These are phyloP conservation scores for Craspedostauros australis DNA, from an alignment of 108 stramenopile genomes.

Conservation along the genomic window DNA sequence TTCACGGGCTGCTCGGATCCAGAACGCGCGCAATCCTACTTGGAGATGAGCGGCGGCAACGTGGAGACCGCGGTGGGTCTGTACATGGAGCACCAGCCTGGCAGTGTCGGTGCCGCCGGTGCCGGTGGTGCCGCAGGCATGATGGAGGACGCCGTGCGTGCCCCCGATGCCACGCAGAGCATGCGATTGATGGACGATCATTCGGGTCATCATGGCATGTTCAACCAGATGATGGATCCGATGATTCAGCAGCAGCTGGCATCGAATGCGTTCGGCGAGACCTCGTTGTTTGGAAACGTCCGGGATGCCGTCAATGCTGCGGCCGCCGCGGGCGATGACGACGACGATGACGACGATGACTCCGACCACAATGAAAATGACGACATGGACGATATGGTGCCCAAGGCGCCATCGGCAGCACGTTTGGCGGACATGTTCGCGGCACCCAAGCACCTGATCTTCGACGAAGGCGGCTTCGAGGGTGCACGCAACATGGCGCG, in stretches of 20 bases:
- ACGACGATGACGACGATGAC: constrained; percentile 22
- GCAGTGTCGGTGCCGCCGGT: constrained; percentile 23
- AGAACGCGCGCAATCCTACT: constrained; percentile 46
- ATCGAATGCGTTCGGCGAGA: constrained; percentile 18
- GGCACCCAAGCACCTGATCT: constrained; percentile 64
- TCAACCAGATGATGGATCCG: constrained; percentile 15
- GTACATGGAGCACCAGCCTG: constrained; percentile 59
- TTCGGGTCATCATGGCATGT: constrained; percentile 1
- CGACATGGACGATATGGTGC: constrained; percentile 8
- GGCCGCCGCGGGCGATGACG: constrained; percentile 24
- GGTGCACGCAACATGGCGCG: constrained; percentile 77
- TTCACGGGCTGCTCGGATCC: constrained; percentile 63
- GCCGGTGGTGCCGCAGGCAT: constrained; percentile 11
- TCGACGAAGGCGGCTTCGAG: constrained; percentile 67
- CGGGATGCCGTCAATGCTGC: constrained; percentile 43
- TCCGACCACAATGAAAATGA: not conserved
- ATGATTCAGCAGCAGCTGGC: constrained; percentile 25
- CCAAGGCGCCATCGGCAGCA: constrained; percentile 1
- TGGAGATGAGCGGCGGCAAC: constrained; percentile 78
- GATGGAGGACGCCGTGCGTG: constrained; percentile 43
- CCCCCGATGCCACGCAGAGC: constrained; percentile 76
- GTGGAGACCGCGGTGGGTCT: constrained; percentile 70
- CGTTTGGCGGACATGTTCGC: constrained; percentile 76
- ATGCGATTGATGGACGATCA: constrained; percentile 75
- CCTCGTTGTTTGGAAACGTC: constrained; percentile 16